Evolutionary conservation across 1,139 yeast species (phyloP), one percentile per base, ranked within the genome.

Genomic region (Kurtzmaniella natalensis): DNA sequence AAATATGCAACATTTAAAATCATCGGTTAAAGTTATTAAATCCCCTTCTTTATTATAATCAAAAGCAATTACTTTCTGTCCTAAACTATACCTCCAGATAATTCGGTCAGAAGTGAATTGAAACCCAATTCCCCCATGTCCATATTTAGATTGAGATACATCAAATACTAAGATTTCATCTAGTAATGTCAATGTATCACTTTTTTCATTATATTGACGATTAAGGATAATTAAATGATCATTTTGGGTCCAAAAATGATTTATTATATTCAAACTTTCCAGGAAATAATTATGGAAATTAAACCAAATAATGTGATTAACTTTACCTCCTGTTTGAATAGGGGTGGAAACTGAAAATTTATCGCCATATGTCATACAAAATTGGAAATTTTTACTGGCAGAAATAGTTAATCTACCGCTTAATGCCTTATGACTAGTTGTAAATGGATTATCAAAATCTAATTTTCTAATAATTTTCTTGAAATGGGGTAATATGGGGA

Each of bases 101-200:
- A 68, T 55, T 31, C 55, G 40, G 40, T 69, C 74, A 35, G 64
- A 62, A 36, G 63, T 70, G 37, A 69, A 64, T 15, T 48, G 48
- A 32, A 56, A 55, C n/a, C 45, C 45, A 18, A 46, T 56, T 5
- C 54, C 57, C 7, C 71, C 67, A 32, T 44, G 46, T 3, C 70
- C 73, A 45, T 46, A 60, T 35, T 55, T 61, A 2, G 72, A 55
- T 17, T 41, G 37, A 2, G 56, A 44, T 3, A 68, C 53, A 41
- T 67, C 61, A 13, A 67, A 36, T 3, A 69, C 59, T 11, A 69
- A 50, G 21, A 69, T 46, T 40, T 69, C 75, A 47, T 68, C 72
- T 3, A 56, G 51, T 16, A 50, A 31, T 19, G 34, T 18, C 11
- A 34, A 28, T 17, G 40, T 38, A 17, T 34, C 44, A 9, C 34